Conservation (phyloP, 352 stramenopile species). For the Globisporangium mamillatum region DNA sequence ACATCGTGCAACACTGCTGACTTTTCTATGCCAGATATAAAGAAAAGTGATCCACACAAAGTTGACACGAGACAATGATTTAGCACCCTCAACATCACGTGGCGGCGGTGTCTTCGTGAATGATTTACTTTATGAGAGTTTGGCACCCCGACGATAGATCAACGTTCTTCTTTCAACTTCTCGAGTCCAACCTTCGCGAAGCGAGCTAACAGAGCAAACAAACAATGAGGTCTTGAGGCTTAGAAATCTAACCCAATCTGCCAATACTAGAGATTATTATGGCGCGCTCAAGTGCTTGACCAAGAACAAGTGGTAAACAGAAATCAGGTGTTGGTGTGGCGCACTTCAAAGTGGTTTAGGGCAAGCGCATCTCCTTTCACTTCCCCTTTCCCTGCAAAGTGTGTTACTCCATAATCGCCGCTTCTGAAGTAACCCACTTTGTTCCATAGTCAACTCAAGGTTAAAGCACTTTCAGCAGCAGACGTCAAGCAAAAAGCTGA, state of each 20-base stretch:
- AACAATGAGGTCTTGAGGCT: too few relatives aligned
- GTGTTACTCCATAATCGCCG: too few relatives aligned
- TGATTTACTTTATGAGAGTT: not conserved
- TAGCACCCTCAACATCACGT: not conserved
- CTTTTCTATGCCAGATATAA: not conserved
- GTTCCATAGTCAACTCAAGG: not conserved
- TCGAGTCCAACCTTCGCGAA: not conserved
- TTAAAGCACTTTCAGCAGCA: too few relatives aligned
- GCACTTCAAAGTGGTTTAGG: not conserved
- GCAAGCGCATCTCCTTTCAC: not conserved
- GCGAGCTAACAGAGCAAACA: too few relatives aligned
- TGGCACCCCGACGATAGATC: not conserved
- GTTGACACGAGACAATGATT: not conserved
- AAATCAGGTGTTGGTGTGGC: not conserved
- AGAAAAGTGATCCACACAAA: not conserved
- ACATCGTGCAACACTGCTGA: not conserved
- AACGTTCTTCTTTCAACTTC: not conserved
- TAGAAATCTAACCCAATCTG: too few relatives aligned
- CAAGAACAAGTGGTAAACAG: not conserved
- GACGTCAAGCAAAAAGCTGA: not conserved
- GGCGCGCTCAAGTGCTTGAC: not conserved
- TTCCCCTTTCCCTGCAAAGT: not conserved
- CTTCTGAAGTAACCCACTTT: not conserved
- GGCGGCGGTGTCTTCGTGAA: not conserved
- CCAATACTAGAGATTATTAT: too few relatives aligned